Evolutionary conservation across 2,329 filamentous ascomycete genomes (phyloP), one percentile per base, ranked within the genome.

Genomic region (Aspergillus japonicus): DNA sequence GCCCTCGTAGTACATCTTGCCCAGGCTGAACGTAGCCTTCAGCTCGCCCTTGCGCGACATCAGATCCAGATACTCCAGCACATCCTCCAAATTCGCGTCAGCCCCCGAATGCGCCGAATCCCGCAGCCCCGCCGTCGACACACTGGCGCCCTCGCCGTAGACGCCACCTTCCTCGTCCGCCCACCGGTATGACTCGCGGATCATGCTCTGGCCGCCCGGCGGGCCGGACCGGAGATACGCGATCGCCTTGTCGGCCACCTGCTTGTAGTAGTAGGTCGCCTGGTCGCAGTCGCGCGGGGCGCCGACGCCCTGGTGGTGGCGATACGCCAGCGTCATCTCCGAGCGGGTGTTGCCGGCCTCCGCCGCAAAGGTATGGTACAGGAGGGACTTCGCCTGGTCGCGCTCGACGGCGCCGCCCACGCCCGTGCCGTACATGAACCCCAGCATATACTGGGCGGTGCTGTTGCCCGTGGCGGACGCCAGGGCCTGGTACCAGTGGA

Each of bases 311-410:
- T 86, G 85, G 66, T 95, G 87, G 72, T 97, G 87, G 52, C 95
- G 87, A 69, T 92, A 96, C 3, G 88, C 96, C 5, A 96, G 83
- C 0, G 93, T 94, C 95, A 99, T 98, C 76, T 98, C 89, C 5
- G 94, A 94, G 57, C 88, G 85, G 16, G 89, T 89, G 71, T 96
- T 87, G 21, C 92, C 94, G 57, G 86, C 86, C 65, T 92, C 83
- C 0, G 95, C 95, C 0, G 95, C 94, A 73, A 98, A 95, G 0
- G 91, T 96, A 75, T 99, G 94, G 75, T 97, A 98, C 47, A 98
- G 81, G 68, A 98, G 82, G 3, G 95, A 92, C 76, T 92, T 93
- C 11, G 93, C 93, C 77, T 98, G 95, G 69, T 99, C 90, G 48
- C 86, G 85, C 71, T 90, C 85, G 5, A 96, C 91, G 1, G 88